These are phyloP conservation scores for Fusarium hainanense DNA, from an alignment of 2,329 filamentous ascomycete genomes.

Conservation along the genomic window DNA sequence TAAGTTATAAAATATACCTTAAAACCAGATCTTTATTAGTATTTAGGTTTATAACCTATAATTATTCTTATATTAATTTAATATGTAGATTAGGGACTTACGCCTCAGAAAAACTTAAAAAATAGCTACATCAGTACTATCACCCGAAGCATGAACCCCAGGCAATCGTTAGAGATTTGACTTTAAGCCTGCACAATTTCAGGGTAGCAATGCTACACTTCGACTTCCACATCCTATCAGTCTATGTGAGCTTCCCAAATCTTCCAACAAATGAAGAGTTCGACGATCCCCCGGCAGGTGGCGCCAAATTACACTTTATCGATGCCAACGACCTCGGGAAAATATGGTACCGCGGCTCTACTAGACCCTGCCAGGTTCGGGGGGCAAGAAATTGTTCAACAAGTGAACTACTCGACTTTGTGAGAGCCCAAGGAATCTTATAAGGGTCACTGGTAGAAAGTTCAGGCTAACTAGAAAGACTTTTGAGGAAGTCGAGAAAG, in stretches of 20 bases:
- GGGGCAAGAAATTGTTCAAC: rapidly evolving
- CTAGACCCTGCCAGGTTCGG: not conserved
- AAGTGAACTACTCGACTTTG: not conserved
- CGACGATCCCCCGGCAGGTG: not conserved
- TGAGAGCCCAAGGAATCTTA: rapidly evolving
- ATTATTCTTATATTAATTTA: no score
- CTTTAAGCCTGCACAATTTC: not conserved
- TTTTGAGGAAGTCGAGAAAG: no score
- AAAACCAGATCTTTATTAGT: no score
- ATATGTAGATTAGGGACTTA: no score
- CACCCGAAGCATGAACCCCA: no score
- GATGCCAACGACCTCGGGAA: not conserved
- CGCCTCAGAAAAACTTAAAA: no score
- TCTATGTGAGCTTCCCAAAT: rapidly evolving
- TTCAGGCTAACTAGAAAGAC: not conserved
- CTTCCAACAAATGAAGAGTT: not conserved
- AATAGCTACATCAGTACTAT: no score
- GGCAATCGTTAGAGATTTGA: no score
- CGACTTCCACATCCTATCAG: not conserved
- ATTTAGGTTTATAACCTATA: no score
- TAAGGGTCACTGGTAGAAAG: not conserved
- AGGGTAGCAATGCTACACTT: not conserved
- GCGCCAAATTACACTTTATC: no score
- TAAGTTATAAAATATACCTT: no score
- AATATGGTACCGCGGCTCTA: not conserved